Percentiles rank a stretch among this genome's conserved stretches.
These are phyloP conservation scores for Leccinum longicurvipes DNA, from an alignment of 768 basidiomycete species.

Conservation along the genomic window DNA sequence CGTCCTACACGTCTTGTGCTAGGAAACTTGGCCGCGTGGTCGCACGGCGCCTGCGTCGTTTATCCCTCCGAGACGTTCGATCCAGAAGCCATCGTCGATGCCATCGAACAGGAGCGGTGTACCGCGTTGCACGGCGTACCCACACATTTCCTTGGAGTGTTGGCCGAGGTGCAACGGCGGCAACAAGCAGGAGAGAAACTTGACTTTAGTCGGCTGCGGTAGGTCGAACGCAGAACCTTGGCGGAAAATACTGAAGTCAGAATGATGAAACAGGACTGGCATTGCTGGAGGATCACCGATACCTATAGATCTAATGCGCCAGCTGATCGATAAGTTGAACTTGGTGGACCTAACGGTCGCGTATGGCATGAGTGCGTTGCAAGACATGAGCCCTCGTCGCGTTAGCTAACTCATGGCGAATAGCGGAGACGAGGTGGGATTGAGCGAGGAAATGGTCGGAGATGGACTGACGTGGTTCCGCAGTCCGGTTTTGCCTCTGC, in stretches of 20 bases:
- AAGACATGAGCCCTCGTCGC: neutral
- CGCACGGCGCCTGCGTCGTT: conserved; percentile 68
- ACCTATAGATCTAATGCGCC: conserved; percentile 77
- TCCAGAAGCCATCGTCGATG: conserved; percentile 64
- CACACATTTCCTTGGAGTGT: conserved; percentile 77
- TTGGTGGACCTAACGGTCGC: conserved; percentile 70
- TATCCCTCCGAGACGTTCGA: conserved; percentile 69
- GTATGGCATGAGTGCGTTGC: conserved; percentile 80
- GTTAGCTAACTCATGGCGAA: neutral
- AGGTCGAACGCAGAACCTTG: neutral
- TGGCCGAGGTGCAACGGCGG: conserved; percentile 62
- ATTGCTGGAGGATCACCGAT: conserved; percentile 79
- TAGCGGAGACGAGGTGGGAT: conserved; percentile 68
- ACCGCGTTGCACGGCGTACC: conserved; percentile 84
- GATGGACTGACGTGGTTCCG: neutral
- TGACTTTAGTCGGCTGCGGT: conserved; percentile 58
- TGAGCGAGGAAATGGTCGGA: neutral
- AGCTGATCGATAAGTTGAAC: conserved; percentile 63
- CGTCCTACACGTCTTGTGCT: conserved; percentile 61
- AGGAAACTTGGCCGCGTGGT: conserved; percentile 78
- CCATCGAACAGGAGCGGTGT: conserved; percentile 64
- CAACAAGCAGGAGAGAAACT: conserved; percentile 41
- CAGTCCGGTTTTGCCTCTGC: conserved; percentile 59
- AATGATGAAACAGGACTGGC: conserved; percentile 53
- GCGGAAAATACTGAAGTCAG: neutral